Evolutionary conservation across 78 protist species (phyloP).

Genomic region (Cavenderia fasciculata): DNA sequence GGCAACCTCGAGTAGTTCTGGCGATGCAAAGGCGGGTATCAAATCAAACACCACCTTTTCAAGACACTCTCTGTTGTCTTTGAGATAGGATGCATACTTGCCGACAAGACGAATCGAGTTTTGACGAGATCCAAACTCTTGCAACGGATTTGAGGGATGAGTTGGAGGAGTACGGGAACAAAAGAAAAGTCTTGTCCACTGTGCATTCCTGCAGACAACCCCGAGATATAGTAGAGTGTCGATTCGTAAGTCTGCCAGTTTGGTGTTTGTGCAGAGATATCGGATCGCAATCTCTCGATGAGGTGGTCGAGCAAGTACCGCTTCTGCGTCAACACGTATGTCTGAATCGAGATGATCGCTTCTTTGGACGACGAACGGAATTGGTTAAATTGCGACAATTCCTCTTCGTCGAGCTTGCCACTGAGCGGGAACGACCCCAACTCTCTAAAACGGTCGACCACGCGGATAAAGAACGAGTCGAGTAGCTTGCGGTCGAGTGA

Average conservation of each 20-base stretch:
- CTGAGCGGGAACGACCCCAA: slow-evolving; percentile 1
- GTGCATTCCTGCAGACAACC: slow-evolving; percentile 3
- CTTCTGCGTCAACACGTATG: neutral
- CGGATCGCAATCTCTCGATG: neutral
- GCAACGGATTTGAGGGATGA: slow-evolving; percentile 41
- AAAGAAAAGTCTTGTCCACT: neutral
- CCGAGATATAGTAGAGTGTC: slow-evolving; percentile 12
- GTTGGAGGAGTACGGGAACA: slow-evolving; percentile 17
- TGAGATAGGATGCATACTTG: slow-evolving; percentile 18
- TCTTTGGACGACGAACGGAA: neutral
- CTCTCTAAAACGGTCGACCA: slow-evolving; percentile 2
- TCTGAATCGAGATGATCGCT: neutral
- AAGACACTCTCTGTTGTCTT: neutral
- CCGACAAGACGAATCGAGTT: slow-evolving; percentile 46
- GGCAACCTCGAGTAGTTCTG: slow-evolving; percentile 1
- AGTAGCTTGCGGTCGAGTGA: neutral
- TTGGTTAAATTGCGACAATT: neutral
- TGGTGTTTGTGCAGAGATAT: neutral
- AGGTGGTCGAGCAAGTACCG: slow-evolving; percentile 3
- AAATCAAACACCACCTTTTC: slow-evolving; percentile 43
- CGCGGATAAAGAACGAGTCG: slow-evolving; percentile 1
- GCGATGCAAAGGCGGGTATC: slow-evolving; percentile 7
- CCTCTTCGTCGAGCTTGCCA: neutral
- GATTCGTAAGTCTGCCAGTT: slow-evolving; percentile 43
- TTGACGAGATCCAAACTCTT: slow-evolving; percentile 13